Evolutionary conservation across 1,284 basidiomycete species (phyloP).

Genomic region (Sporisorium graminicola): DNA sequence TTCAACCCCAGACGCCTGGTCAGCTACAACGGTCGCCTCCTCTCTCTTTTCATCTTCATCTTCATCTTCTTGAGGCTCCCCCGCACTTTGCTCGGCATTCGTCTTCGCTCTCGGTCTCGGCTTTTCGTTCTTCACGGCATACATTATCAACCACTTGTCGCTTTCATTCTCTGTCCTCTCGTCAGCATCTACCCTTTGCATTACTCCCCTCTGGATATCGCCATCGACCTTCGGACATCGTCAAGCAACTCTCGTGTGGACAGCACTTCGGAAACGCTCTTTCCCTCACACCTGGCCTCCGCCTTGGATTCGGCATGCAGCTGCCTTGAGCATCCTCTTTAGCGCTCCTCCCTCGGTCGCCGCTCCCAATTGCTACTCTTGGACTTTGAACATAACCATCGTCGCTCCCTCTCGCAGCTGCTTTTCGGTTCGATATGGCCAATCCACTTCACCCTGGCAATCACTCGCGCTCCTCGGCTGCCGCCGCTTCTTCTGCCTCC

Average conservation of each 20-base stretch:
- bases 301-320: slow-evolving; percentile 5
- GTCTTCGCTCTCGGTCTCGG: not conserved
- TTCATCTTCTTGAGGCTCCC: not conserved
- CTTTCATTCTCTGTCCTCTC: no score
- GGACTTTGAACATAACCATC: not conserved
- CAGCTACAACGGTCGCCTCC: not conserved
- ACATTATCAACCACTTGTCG: not conserved
- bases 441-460: slow-evolving; percentile 27
- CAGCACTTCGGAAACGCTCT: not conserved
- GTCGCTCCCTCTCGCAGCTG: not conserved
- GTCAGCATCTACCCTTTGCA: not conserved
- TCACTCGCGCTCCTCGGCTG: slow-evolving; percentile 76
- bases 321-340: not conserved
- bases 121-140: not conserved
- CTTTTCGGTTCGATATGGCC: slow-evolving; percentile 19
- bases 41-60: not conserved
- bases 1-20: slow-evolving; percentile 30
- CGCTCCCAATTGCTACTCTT: not conserved
- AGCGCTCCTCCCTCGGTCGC: not conserved
- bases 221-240: not conserved
- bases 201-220: not conserved
- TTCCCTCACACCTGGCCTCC: not conserved
- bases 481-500: slow-evolving; percentile 5
- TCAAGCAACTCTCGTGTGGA: not conserved
- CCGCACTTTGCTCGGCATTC: not conserved